These are phyloP conservation scores for Boletus subcaerulescens DNA, from an alignment of 768 basidiomycete species.

Conservation along the genomic window DNA sequence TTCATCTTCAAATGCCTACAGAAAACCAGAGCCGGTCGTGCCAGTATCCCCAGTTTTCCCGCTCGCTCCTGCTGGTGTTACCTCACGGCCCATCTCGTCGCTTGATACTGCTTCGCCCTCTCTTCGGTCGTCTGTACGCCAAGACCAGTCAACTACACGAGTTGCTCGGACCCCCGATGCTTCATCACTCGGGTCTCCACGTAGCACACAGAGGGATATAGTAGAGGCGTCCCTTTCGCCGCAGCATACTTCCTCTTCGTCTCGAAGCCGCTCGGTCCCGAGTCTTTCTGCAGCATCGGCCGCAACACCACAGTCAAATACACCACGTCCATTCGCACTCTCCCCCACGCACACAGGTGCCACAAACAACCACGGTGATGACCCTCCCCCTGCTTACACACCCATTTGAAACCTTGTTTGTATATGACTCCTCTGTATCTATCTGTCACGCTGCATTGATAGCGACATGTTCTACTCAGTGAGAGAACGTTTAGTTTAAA, in stretches of 20 bases:
- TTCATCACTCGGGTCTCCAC: neutral
- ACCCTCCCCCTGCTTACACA: conserved; percentile 30
- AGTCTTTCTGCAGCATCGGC: neutral
- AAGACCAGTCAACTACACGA: neutral
- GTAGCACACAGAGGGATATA: neutral
- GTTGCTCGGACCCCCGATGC: neutral
- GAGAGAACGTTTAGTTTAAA: neutral
- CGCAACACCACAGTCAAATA: neutral
- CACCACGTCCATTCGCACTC: conserved; percentile 2
- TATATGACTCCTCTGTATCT: neutral
- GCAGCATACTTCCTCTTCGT: neutral
- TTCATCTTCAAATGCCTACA: neutral
- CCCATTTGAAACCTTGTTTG: conserved; percentile 4
- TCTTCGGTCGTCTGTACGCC: neutral
- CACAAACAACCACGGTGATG: conserved; percentile 2
- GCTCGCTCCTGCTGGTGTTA: neutral
- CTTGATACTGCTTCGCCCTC: neutral
- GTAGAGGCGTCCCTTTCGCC: neutral
- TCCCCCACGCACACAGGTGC: conserved; percentile 13
- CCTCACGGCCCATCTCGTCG: conserved; percentile 1
- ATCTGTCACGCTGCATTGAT: neutral
- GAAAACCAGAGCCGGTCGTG: neutral
- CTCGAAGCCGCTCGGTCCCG: neutral
- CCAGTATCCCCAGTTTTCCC: neutral
- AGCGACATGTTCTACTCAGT: neutral